Base-by-base conservation (phyloP, 1,284 basidiomycete species). In the Fomitopsis betulina region DNA sequence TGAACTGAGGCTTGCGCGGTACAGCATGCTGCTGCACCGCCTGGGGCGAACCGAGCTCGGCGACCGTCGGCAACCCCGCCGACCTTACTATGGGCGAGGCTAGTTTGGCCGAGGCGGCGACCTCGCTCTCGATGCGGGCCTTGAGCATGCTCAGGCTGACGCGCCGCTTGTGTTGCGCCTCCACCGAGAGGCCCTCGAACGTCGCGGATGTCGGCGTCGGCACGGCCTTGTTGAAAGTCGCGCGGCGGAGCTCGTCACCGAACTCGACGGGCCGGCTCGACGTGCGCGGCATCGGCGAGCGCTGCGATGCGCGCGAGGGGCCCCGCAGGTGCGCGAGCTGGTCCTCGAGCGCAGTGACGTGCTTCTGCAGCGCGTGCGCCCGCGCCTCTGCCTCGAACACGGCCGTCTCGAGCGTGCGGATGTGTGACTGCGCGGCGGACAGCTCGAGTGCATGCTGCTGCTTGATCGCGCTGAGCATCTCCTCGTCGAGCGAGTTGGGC, bases 101-200 rank as follows among this genome's bases (percentile, higher is more conserved):
- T 52, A 84, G 74, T 19, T 39, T 55, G 17, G 57, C 67, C 13
- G 73, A 71, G 13, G 78, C 77, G 17, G 80, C 82, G 15, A 80
- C 74, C 70, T 92, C 89, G 69, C 87, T 86, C 60, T 92, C 90
- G 71, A 96, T 94, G 45, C 93, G 84, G 27, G 91, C 93, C 70
- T 93, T 94, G 55, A 96, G 83, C 84, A 94, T 94, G 67, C 86
- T 86, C 60, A 96, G 74, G 70, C 91, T 93, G 60, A 93, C 85
- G 66, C 88, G 85, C 55, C 93, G 87, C 69, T 94, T 94, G 72
- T 94, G 92, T 39, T 85, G 77, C 33, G 90, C 87, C 68, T 91
- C 86, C 0, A 87, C 82, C 1, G 90, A 86, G 45, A 95, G 77
- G 50, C 68, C 68, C 50, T 69, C 68, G 59, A 70, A 69, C 12